Evolutionary conservation across 2,329 filamentous ascomycete genomes (phyloP).

Genomic region (Penicillium sp.): DNA sequence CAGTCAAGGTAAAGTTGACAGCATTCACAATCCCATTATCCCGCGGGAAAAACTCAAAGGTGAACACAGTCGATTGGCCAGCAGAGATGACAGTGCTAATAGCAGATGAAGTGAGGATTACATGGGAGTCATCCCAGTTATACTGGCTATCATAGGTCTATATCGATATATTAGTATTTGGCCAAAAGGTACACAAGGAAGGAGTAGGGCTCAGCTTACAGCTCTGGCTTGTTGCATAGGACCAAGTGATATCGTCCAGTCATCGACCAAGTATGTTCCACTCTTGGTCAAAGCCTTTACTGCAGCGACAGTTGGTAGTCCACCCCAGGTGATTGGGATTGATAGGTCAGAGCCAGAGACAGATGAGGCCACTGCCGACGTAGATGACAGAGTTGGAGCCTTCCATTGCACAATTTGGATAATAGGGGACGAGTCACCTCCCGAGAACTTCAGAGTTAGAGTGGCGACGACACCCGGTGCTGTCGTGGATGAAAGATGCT

Average conservation of each 20-base stretch:
- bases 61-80: constrained; percentile 48
- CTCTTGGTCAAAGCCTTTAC: constrained; percentile 51
- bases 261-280: constrained; percentile 53
- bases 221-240: constrained; percentile 50
- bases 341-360: constrained; percentile 41
- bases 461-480: constrained; percentile 49
- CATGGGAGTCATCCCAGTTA: constrained; percentile 48
- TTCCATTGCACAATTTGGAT: constrained; percentile 56
- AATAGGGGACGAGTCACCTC: constrained; percentile 44
- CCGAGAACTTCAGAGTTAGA: constrained; percentile 53
- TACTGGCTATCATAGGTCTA: constrained; percentile 53
- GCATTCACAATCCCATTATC: constrained; percentile 45
- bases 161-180: background rate
- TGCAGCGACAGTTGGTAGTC: constrained; percentile 50
- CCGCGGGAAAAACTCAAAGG: constrained; percentile 56
- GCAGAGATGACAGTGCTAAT: constrained; percentile 48
- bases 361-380: constrained; percentile 30
- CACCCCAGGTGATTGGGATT: constrained; percentile 54
- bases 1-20: constrained; percentile 49
- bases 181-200: background rate
- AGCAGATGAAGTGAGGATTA: constrained; percentile 48
- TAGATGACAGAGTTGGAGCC: constrained; percentile 37
- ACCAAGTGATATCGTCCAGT: constrained; percentile 55
- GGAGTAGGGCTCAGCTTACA: constrained; percentile 20
- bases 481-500: constrained; percentile 43